Percentiles rank a stretch among this genome's conserved stretches.
Conservation (phyloP, 805 yeast genomes). For the Candida adriatica region DNA sequence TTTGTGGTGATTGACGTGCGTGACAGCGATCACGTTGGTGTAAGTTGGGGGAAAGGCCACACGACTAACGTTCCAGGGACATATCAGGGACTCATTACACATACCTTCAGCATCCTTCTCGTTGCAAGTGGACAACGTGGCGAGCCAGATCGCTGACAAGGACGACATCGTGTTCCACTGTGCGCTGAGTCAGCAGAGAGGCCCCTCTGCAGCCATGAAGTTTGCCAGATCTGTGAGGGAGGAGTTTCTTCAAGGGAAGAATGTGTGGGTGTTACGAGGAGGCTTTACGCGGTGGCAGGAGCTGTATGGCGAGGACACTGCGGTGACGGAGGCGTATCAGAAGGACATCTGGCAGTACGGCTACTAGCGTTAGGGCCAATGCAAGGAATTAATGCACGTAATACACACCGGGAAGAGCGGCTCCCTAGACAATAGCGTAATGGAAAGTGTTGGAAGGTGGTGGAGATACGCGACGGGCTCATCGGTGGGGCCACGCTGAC, state of each 20-base stretch:
- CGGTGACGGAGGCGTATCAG: slow-evolving; percentile 57
- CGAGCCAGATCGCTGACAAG: slow-evolving; percentile 13
- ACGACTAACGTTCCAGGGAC: slow-evolving; percentile 36
- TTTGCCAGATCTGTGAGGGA: slow-evolving; percentile 34
- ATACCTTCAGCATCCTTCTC: slow-evolving; percentile 41
- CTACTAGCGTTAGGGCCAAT: no score
- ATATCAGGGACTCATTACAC: slow-evolving; percentile 48
- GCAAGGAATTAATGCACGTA: no score
- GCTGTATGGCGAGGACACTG: slow-evolving; percentile 57
- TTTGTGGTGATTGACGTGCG: slow-evolving; percentile 75
- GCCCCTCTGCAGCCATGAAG: slow-evolving; percentile 75
- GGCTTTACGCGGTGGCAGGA: slow-evolving; percentile 86
- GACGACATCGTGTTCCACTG: slow-evolving; percentile 80
- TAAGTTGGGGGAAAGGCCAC: slow-evolving; percentile 18
- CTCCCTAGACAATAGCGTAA: no score
- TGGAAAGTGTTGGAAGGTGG: no score
- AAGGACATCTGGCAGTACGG: slow-evolving; percentile 35
- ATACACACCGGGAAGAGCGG: no score
- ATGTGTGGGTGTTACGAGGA: slow-evolving; percentile 69
- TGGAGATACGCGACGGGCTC: no score
- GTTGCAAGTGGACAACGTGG: slow-evolving; percentile 27
- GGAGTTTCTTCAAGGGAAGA: slow-evolving; percentile 27
- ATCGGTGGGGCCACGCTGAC: no score
- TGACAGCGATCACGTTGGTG: slow-evolving; percentile 76
- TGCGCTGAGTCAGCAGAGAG: slow-evolving; percentile 84